Evolutionary conservation across 1,139 yeast genomes (phyloP), one percentile per base, ranked within the genome.

Genomic region (Lizanozyma gosingica): DNA sequence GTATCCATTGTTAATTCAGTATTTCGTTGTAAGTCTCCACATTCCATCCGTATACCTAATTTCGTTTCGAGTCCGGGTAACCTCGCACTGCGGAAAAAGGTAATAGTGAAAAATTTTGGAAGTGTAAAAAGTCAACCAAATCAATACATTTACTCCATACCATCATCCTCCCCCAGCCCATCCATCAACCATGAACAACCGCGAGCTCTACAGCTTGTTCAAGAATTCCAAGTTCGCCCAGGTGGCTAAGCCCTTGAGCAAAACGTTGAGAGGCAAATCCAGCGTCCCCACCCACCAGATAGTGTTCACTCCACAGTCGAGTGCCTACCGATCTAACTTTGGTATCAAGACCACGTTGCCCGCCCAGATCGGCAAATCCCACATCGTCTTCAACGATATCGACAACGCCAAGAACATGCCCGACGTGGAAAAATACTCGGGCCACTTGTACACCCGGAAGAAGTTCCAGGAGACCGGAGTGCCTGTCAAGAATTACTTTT

Each of bases 331-430:
- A 49, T 68, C 74, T 33, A 61, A 65, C 51, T 70, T 59, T 50
- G 76, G 76, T 40, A 56, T 70, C 44, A 70, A 70, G 47, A 58
- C 73, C 2, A 54, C 70, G 4, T 64, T 70, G 43, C 76, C 76
- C 8, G 60, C 60, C 43, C 69, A 66, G 43, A 57, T 69, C 39
- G 75, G 76, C 2, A 53, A 53, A 41, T 61, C 72, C 3, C 68
- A 66, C 44, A 65, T 70, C 35, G 67, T 68, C 6, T 67, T 54
- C 54, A 70, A 70, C 50, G 70, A 70, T 48, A 59, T 70, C 32
- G 76, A 70, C 49, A 70, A 70, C 49, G 51, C 53, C 42, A 61
- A 57, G 44, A 65, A 61, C 45, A 69, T 70, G 71, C 75, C 76
- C 1, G 76, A 70, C 53, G 73, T 70, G 9, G 76, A 70, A 47